Base-by-base conservation (phyloP, 345 rosid genomes). In the Barbarea vulgaris region DNA sequence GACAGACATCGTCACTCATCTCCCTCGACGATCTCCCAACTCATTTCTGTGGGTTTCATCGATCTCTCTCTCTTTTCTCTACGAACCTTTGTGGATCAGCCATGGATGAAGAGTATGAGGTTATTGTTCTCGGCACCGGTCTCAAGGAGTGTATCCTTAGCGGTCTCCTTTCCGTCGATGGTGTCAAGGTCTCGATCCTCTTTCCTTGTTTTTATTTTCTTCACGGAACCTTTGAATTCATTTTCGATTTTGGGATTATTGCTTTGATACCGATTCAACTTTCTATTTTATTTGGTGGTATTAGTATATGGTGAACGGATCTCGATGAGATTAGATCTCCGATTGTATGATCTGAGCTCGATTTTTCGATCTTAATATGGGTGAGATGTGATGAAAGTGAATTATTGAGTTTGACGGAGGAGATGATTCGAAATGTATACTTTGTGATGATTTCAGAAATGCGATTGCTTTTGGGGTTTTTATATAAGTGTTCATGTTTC, bases 141-240 rank as follows among this genome's bases (percentile, higher is more conserved):
- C 97, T 91, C 77, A 94, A 94, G 73, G 93, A 94, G 81, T 94
- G 98, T 83, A 94, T 94, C 66, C 97, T 89, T 78, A 91, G 97
- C 5, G 98, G 98, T 21, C 93, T 95, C 61, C 93, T 95, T 63
- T 95, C 95, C 47, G 97, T 91, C 30, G 86, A 89, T 82, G 98
- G 98, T 31, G 93, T 90, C 88, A 95, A 92, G 87, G 96, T 89
- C 82, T 46, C 41, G 2, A 14, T 28, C 77, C 28, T 25, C 22
- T 46, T 50, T n/a, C 65, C 19, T 34, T 34, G 27, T 30, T 15
- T 4, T 18, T 27, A 17, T 70, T 18, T 18, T 19, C 1, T 15
- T 15, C 28, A 31, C 36, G 55, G 19, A 64, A 61, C n/a, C 30
- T 46, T 51, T 39, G 46, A 64, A 41, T 64, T 50, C 64, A 14